Evolutionary conservation across 2,329 filamentous ascomycete genomes (phyloP).

Genomic region (Scedosporium boydii): DNA sequence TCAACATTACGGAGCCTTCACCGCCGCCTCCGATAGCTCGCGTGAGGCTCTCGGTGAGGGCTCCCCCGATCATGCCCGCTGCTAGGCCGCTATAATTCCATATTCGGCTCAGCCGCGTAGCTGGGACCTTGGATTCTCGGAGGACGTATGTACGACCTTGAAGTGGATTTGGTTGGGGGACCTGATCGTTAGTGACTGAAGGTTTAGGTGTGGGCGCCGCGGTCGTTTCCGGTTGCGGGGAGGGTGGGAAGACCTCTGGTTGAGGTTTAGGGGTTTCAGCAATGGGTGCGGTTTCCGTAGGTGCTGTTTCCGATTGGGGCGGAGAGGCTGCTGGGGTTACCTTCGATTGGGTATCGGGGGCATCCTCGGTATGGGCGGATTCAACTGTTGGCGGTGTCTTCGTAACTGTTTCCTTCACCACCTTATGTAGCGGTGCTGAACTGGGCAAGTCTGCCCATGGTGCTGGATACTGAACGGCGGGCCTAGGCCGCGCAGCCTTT

Average conservation of each 20-base stretch:
- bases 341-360: neutral
- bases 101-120: slow-evolving; percentile 73
- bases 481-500: slow-evolving; percentile 5
- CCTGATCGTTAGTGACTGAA: neutral
- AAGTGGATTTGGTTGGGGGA: neutral
- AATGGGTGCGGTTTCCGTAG: neutral
- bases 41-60: slow-evolving; percentile 75
- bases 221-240: neutral
- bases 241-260: neutral
- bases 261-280: neutral
- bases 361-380: neutral
- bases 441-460: neutral
- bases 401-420: neutral
- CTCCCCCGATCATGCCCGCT: slow-evolving; percentile 90
- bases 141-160: slow-evolving; percentile 50
- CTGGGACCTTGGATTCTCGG: slow-evolving; percentile 81
- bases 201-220: neutral
- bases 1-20: slow-evolving; percentile 75
- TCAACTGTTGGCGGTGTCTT: neutral
- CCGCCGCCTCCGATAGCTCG: slow-evolving; percentile 60
- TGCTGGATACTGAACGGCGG: slow-evolving; percentile 7
- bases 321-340: neutral
- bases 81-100: slow-evolving; percentile 95
- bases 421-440: neutral
- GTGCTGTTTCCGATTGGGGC: neutral